phyloP scores from a whole-genome alignment of 352 stramenopile species.

The Phytophthora sp. region DNA sequence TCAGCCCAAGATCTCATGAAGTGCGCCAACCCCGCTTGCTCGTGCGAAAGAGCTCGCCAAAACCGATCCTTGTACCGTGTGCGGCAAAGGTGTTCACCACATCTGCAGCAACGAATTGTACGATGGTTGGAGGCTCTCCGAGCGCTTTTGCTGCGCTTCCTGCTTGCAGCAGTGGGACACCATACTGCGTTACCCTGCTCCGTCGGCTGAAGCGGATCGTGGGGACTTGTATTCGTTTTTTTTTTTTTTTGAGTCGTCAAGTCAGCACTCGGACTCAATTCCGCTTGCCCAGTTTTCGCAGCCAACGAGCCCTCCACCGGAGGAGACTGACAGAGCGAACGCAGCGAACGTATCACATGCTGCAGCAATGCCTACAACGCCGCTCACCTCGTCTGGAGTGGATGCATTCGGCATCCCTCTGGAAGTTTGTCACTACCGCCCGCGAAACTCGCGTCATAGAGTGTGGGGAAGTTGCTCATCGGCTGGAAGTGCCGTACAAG shows the following conservation, averaged over 20 bases:
- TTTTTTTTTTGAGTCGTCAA: background rate
- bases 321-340: too few relatives aligned
- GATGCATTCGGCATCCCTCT: background rate
- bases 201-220: background rate
- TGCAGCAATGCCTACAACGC: background rate
- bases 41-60: conserved; percentile 1
- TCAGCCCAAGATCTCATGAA: background rate
- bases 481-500: background rate
- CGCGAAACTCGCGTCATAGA: too few relatives aligned
- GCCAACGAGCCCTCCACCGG: too few relatives aligned
- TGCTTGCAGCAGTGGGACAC: conserved; percentile 1
- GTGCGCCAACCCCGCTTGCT: conserved; percentile 2
- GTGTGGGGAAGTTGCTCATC: background rate
- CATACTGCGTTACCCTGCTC: background rate
- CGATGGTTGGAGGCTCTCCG: background rate
- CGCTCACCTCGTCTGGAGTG: background rate
- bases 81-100: conserved; percentile 2
- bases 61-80: background rate
- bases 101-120: conserved; percentile 13
- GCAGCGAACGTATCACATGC: too few relatives aligned
- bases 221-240: background rate
- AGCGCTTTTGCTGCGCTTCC: conserved; percentile 1
- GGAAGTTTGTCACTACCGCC: background rate
- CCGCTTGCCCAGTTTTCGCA: background rate
- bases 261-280: background rate